Base-by-base conservation (phyloP, 2,329 filamentous ascomycete genomes). In the Xylaria sp. region DNA sequence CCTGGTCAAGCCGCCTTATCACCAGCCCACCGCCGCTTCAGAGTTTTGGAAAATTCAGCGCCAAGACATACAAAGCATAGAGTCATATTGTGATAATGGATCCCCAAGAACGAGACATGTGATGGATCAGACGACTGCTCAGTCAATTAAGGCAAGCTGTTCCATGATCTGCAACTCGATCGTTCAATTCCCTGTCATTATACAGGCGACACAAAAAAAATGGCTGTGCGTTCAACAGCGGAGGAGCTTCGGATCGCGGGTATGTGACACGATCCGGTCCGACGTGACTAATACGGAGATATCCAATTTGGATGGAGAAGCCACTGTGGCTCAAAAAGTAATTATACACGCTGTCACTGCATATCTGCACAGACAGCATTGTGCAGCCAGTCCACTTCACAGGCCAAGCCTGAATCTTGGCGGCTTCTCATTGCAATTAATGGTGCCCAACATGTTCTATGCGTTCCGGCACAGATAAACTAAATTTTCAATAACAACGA, bases 231-330 rank as follows among this genome's bases (percentile, higher is more conserved):
- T 25, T 36, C 60, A 46, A 28, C 52, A 56, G 28, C 30, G 28
- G 34, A 25, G 52, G 39, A 28, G 9, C n/a, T 36, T 59, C 46
- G 23, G 52, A 13, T 45, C 53, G 34, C 52, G 45, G 64, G 20
- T 52, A 41, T 53, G 59, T 45, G 34, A 63, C 58, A 36, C 58
- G 20, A 62, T 36, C n/a, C 63, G 25, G 39, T 50, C 52, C 63
- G 58, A 58, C 53, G 36, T 59, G 43, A 20, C 10, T 36, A 36
- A 34, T n/a, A 25, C 18, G 8, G 23, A 52, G 43, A 34, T 43
- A 36, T 25, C 2, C 50, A 36, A 36, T 25, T n/a, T 23, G 32
- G 32, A 52, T 61, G 34, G 12, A 28, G 15, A 36, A 59, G 53
- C 25, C 59, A 25, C 36, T 58, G 53, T 53, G 36, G 45, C 64